Evolutionary conservation across 495 filamentous ascomycete species (phyloP).

Genomic region (Tuber umbilicatum): DNA sequence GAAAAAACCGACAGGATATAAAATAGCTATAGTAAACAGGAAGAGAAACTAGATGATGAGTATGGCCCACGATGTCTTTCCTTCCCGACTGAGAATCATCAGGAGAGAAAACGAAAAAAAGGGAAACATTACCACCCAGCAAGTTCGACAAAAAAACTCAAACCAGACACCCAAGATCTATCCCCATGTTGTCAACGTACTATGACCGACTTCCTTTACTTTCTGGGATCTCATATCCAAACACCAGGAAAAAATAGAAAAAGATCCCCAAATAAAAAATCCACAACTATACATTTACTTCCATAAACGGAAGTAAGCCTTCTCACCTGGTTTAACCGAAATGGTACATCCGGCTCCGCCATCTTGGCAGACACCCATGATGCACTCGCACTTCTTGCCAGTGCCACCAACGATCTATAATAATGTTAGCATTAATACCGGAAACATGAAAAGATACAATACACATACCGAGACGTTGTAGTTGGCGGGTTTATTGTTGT

Average conservation of each 20-base stretch:
- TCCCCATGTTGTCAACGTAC: neutral
- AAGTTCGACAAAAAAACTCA: neutral
- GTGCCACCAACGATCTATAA: slow-evolving; percentile 49
- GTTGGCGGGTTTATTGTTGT: slow-evolving; percentile 56
- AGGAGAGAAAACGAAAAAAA: neutral
- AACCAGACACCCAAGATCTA: neutral
- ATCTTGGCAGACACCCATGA: slow-evolving; percentile 44
- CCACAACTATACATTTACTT: neutral
- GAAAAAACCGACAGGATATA: neutral
- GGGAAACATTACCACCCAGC: neutral
- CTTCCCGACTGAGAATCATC: neutral
- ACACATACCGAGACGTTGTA: slow-evolving; percentile 43
- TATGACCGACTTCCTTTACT: neutral
- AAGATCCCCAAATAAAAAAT: slow-evolving; percentile 6
- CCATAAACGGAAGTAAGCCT: slow-evolving; percentile 12
- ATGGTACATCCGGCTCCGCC: slow-evolving; percentile 27
- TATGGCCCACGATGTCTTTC: neutral
- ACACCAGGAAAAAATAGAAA: slow-evolving; percentile 3
- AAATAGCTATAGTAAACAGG: slow-evolving; percentile 3
- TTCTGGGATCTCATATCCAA: neutral
- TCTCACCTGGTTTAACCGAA: slow-evolving; percentile 16
- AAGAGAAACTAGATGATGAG: neutral
- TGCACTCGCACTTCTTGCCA: slow-evolving; percentile 65
- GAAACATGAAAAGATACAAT: too few species aligned
- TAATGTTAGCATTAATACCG: neutral